These are phyloP conservation scores for Ganoderma sinense DNA, from an alignment of 1,284 basidiomycete genomes.

Conservation along the genomic window DNA sequence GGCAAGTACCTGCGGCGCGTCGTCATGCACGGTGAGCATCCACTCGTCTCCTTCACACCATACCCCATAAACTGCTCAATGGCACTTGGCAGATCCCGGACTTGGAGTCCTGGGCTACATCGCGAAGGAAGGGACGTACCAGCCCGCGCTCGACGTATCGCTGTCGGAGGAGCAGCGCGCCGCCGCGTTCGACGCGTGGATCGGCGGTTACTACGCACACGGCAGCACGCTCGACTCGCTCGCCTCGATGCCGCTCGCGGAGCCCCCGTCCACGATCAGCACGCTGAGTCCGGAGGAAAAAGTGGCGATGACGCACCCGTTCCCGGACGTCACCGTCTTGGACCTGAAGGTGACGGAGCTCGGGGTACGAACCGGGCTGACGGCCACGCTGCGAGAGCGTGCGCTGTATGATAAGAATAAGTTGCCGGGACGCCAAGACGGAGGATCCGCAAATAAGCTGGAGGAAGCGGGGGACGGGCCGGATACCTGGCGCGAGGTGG, in stretches of 20 bases:
- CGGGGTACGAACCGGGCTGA: neutral
- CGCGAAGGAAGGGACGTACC: neutral
- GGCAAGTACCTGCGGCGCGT: slow-evolving; percentile 33
- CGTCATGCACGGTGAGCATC: slow-evolving; percentile 33
- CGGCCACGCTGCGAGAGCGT: neutral
- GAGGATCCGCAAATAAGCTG: neutral
- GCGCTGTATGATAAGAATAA: neutral
- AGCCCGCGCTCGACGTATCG: neutral
- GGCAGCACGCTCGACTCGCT: neutral
- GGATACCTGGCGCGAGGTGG: slow-evolving; percentile 8
- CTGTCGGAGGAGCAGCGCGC: neutral
- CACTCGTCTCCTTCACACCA: neutral
- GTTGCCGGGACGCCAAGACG: neutral
- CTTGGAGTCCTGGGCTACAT: slow-evolving; percentile 6
- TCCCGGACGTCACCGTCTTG: neutral
- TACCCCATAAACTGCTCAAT: neutral
- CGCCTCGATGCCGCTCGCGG: neutral
- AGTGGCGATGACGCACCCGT: neutral
- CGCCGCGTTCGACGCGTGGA: slow-evolving; percentile 6
- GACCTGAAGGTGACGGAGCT: neutral
- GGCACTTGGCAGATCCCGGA: neutral
- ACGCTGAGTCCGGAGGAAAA: slow-evolving; percentile 12
- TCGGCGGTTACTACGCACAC: slow-evolving; percentile 18
- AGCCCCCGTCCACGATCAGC: neutral
- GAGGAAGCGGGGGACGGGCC: neutral